phyloP scores from a whole-genome alignment of 177 flowering plant genomes.

The Vitis hybrid region DNA sequence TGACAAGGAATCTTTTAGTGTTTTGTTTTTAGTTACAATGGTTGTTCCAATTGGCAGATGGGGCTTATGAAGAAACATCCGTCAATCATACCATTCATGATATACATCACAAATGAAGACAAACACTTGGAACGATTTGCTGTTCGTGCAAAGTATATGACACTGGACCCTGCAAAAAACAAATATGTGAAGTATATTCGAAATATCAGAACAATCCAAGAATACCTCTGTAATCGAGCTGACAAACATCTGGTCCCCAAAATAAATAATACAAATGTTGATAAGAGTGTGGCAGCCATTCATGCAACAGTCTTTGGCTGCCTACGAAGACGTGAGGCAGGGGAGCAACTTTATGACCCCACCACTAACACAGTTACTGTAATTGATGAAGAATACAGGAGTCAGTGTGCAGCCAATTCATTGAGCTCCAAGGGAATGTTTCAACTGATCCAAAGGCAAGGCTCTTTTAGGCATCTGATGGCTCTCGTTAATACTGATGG shows the following conservation, averaged over 20 bases:
- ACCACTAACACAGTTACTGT: slow-evolving; percentile 74
- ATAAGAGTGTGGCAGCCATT: slow-evolving; percentile 92
- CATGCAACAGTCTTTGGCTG: slow-evolving; percentile 97
- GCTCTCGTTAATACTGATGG: slow-evolving; percentile 92
- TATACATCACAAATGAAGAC: slow-evolving; percentile 88
- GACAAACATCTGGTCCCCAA: slow-evolving; percentile 98
- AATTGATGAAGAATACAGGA: slow-evolving; percentile 85
- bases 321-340: slow-evolving; percentile 82
- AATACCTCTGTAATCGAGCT: slow-evolving; percentile 88
- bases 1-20: not conserved
- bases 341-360: slow-evolving; percentile 82
- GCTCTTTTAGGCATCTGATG: slow-evolving; percentile 88
- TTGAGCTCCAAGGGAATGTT: slow-evolving; percentile 94
- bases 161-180: slow-evolving; percentile 92
- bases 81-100: slow-evolving; percentile 93
- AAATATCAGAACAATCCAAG: slow-evolving; percentile 92
- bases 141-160: slow-evolving; percentile 98
- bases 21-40: not conserved
- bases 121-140: slow-evolving; percentile 98
- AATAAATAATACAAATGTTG: slow-evolving; percentile 94
- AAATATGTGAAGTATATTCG: slow-evolving; percentile 90
- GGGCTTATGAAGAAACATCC: slow-evolving; percentile 99
- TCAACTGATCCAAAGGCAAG: slow-evolving; percentile 89
- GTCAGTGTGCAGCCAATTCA: slow-evolving; percentile 85
- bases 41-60: slow-evolving; percentile 54